These are phyloP conservation scores for Neotropicomus parvogracilis DNA, from an alignment of 1,284 basidiomycete species.

Conservation along the genomic window DNA sequence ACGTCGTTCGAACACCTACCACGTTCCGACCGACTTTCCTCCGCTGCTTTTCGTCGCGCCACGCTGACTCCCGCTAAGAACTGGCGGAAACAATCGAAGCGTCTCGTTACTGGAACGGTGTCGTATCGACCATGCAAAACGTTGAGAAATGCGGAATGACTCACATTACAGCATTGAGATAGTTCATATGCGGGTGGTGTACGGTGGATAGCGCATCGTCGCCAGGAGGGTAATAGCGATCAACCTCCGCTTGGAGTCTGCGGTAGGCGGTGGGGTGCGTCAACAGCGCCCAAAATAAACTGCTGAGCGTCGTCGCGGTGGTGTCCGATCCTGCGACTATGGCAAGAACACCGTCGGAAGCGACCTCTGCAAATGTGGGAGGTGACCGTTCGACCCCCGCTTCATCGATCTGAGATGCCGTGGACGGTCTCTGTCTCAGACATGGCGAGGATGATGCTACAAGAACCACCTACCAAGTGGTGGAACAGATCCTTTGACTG, in stretches of 20 bases:
- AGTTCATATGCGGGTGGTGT: constrained; percentile 39
- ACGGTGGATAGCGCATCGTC: constrained; percentile 36
- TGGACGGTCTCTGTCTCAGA: constrained; percentile 1
- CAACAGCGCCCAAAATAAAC: constrained; percentile 46
- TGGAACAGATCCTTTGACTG: constrained; percentile 45
- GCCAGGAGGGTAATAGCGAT: constrained; percentile 40
- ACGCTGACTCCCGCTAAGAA: constrained; percentile 51
- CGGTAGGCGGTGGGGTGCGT: constrained; percentile 42
- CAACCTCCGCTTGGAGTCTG: constrained; percentile 50
- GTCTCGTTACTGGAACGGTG: constrained; percentile 49
- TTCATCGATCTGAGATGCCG: constrained; percentile 43
- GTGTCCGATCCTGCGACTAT: constrained; percentile 61
- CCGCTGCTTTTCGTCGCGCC: constrained; percentile 39
- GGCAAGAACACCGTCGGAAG: constrained; percentile 45
- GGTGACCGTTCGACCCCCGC: constrained; percentile 40
- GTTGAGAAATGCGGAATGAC: constrained; percentile 20
- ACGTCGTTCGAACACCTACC: constrained; percentile 26
- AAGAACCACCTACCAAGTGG: constrained; percentile 17
- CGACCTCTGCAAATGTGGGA: constrained; percentile 37
- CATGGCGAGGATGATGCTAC: neutral
- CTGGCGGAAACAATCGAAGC: constrained; percentile 51
- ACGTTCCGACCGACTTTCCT: constrained; percentile 33
- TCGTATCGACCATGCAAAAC: constrained; percentile 9
- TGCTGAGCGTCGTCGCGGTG: constrained; percentile 43
- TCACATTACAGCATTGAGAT: constrained; percentile 52